phyloP scores from a whole-genome alignment of 2,329 filamentous ascomycete genomes.

The Epichloe typhina region DNA sequence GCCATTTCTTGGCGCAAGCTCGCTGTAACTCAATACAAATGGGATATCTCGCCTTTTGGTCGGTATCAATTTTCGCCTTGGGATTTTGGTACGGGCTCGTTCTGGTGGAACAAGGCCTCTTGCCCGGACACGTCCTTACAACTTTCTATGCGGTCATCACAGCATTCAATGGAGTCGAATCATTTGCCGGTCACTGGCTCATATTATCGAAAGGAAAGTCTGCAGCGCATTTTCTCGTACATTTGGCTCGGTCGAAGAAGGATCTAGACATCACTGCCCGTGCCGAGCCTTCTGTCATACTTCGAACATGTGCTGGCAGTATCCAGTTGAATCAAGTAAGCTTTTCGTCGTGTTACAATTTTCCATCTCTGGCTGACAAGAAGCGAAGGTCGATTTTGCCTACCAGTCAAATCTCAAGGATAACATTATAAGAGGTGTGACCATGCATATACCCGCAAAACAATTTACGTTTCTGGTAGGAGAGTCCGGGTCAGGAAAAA shows the following conservation, averaged over 20 bases:
- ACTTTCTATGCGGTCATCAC: conserved; percentile 75
- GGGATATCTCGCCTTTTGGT: conserved; percentile 59
- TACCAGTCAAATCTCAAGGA: conserved; percentile 60
- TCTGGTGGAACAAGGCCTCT: conserved; percentile 48
- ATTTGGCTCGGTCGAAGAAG: conserved; percentile 19
- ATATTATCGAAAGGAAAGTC: conserved; percentile 67
- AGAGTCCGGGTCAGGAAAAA: conserved; percentile 82
- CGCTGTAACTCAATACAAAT: conserved; percentile 58
- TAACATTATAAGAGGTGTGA: conserved; percentile 45
- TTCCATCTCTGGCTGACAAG: background rate
- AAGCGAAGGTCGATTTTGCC: conserved; percentile 56
- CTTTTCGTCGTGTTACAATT: too few relatives aligned
- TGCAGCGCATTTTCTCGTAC: conserved; percentile 51
- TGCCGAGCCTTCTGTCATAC: conserved; percentile 11
- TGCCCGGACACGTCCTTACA: conserved; percentile 58
- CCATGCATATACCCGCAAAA: conserved; percentile 58
- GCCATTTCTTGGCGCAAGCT: conserved; percentile 54
- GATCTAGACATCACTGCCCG: background rate
- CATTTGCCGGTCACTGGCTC: conserved; percentile 63
- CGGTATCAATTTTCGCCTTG: conserved; percentile 67
- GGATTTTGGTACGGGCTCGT: conserved; percentile 81
- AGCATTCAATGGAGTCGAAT: conserved; percentile 62
- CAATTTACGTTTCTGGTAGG: conserved; percentile 73
- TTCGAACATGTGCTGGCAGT: conserved; percentile 44
- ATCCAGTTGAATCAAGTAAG: conserved; percentile 57